A percentile compares a stretch with the other conserved stretches of the same genome.
phyloP scores from a whole-genome alignment of 176 grass and related monocot genomes.

The Bolboschoenus planiculmis region DNA sequence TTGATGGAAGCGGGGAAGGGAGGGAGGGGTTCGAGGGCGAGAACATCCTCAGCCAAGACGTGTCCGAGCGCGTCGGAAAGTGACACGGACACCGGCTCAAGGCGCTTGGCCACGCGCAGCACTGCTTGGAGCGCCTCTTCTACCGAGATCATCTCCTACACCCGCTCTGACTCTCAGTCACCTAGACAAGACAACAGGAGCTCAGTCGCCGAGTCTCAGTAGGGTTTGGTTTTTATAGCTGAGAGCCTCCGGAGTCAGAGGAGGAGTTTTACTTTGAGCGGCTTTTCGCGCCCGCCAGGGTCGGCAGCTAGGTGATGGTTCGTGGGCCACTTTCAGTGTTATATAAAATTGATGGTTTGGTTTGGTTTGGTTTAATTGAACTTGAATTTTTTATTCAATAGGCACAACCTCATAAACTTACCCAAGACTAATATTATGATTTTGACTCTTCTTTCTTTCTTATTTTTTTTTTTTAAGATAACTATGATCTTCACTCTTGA shows the following conservation, averaged over 20 bases:
- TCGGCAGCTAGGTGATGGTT: no score
- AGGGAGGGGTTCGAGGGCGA: constrained; percentile 60
- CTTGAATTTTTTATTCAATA: no score
- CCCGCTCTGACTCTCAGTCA: background rate
- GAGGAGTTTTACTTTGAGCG: background rate
- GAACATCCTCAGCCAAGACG: constrained; percentile 63
- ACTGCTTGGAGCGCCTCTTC: constrained; percentile 58
- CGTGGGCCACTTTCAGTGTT: no score
- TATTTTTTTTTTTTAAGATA: no score
- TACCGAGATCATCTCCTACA: constrained; percentile 53
- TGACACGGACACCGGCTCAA: constrained; percentile 23
- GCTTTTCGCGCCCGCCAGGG: background rate
- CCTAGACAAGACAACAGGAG: no score
- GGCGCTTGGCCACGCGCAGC: constrained; percentile 35
- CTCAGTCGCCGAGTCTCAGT: background rate
- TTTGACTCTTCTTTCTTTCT: no score
- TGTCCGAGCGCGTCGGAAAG: constrained; percentile 60
- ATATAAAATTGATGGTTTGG: no score
- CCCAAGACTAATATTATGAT: no score
- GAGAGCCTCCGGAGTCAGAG: no score
- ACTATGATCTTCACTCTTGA: no score
- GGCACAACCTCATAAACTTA: no score
- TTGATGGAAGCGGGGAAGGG: constrained; percentile 86
- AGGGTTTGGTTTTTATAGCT: background rate
- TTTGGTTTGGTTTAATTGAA: no score